A percentile compares a stretch with the other conserved stretches of the same genome.
These are phyloP conservation scores for Bipolaris sorokiniana DNA, from an alignment of 2,329 filamentous ascomycete genomes.

Conservation along the genomic window DNA sequence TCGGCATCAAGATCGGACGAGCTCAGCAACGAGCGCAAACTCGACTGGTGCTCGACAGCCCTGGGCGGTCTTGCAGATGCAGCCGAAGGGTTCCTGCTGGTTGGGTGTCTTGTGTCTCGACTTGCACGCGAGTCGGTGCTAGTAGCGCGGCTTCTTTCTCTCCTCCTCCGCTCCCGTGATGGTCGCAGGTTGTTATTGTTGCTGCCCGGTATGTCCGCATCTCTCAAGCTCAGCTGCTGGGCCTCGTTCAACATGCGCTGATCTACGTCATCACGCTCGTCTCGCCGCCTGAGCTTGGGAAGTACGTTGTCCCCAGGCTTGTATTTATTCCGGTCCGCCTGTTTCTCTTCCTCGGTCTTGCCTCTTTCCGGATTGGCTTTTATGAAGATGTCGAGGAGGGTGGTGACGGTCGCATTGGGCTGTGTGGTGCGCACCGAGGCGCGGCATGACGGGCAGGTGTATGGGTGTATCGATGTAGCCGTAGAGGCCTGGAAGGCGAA, in stretches of 20 bases:
- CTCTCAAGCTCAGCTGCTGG: slow-evolving; percentile 73
- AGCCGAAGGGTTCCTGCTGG: slow-evolving; percentile 34
- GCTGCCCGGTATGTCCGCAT: slow-evolving; percentile 60
- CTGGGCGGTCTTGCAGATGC: slow-evolving; percentile 48
- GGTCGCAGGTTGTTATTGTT: slow-evolving; percentile 51
- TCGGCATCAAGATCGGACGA: slow-evolving; percentile 76
- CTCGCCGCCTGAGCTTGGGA: slow-evolving; percentile 61
- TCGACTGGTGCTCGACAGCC: slow-evolving; percentile 87
- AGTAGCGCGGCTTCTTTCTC: slow-evolving; percentile 49
- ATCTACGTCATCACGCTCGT: slow-evolving; percentile 67
- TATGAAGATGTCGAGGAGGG: slow-evolving; percentile 86
- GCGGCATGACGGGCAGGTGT: slow-evolving; percentile 93
- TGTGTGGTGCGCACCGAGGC: slow-evolving; percentile 83
- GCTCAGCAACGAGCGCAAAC: slow-evolving; percentile 82
- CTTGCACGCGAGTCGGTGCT: slow-evolving; percentile 40
- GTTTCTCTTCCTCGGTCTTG: slow-evolving; percentile 73
- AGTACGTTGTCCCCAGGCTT: slow-evolving; percentile 82
- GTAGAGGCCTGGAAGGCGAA: slow-evolving; percentile 78
- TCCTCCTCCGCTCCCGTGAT: slow-evolving; percentile 40
- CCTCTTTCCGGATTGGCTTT: slow-evolving; percentile 77
- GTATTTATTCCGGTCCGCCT: slow-evolving; percentile 77
- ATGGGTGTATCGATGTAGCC: slow-evolving; percentile 62
- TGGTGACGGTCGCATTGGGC: slow-evolving; percentile 89
- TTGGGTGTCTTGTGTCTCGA: slow-evolving; percentile 32
- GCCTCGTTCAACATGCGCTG: slow-evolving; percentile 73